These are phyloP conservation scores for Durio zibethinus DNA, from an alignment of 345 rosid genomes.

Conservation along the genomic window DNA sequence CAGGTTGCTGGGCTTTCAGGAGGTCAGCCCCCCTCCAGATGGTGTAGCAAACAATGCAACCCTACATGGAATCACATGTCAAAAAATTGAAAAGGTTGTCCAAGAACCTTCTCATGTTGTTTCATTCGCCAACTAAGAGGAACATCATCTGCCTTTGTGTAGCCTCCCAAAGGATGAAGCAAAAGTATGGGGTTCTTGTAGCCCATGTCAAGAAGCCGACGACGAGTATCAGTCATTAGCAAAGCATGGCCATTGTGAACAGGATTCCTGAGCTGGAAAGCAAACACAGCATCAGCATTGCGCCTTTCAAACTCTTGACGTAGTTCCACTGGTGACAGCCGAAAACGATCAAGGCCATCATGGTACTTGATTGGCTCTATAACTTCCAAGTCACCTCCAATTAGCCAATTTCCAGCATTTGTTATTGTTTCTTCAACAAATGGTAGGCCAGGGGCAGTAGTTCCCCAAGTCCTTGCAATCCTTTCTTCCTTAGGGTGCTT, in stretches of 20 bases:
- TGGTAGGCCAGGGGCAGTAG: slow-evolving; percentile 88
- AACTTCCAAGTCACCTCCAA: slow-evolving; percentile 95
- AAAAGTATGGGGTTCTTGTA: slow-evolving; percentile 84
- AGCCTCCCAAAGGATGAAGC: slow-evolving; percentile 97
- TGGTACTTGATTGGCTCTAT: slow-evolving; percentile 78
- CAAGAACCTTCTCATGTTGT: slow-evolving; percentile 85
- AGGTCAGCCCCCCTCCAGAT: not conserved
- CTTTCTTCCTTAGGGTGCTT: slow-evolving; percentile 97
- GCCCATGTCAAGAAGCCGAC: slow-evolving; percentile 92
- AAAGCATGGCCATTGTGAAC: slow-evolving; percentile 98
- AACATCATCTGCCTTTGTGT: slow-evolving; percentile 97
- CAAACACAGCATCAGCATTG: slow-evolving; percentile 95
- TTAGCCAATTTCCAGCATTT: slow-evolving; percentile 81
- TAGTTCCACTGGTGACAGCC: slow-evolving; percentile 83
- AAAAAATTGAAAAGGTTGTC: not conserved
- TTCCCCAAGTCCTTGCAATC: slow-evolving; percentile 97
- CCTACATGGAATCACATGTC: no score
- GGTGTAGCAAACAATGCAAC: not conserved
- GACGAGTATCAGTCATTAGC: slow-evolving; percentile 92
- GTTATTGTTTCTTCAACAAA: slow-evolving; percentile 75
- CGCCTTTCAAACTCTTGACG: slow-evolving; percentile 76
- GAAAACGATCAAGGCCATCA: slow-evolving; percentile 86
- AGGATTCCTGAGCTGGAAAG: slow-evolving; percentile 98
- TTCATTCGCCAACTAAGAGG: slow-evolving; percentile 94
- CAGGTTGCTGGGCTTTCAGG: not conserved